Base-by-base conservation (phyloP, 805 yeast genomes). In the Saccharomycopsis oosterbeekiorum region DNA sequence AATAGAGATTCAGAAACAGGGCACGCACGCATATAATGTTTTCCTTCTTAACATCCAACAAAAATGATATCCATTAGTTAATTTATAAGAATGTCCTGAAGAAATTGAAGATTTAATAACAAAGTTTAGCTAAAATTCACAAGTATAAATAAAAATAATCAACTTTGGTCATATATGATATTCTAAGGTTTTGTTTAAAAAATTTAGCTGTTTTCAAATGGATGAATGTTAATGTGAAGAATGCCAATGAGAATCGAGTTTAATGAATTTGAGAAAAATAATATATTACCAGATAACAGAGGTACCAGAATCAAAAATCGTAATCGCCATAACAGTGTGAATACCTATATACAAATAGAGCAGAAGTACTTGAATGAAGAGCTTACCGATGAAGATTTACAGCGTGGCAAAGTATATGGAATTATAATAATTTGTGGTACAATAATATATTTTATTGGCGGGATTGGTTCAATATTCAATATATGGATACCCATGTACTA, bases 391-490 rank as follows among this genome's bases (percentile, higher is more conserved):
- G 53, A 47, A 24, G 53, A 47, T 47, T 47, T 47, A 26, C 24
- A 12, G 12, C 53, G 53, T 15, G 53, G 53, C 2, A 47, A 47
- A 26, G 24, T 24, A 3, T 59, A 59, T 54, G 64, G 64, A 36
- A 42, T 54, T 29, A 41, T 56, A 14, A 41, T 62, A 36, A n/a
- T 59, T 10, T 5, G 15, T 21, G 54, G 60, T 17, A 57, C 60
- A 10, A 37, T 43, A 4, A 17, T 60, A 10, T 62, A 60, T 55
- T 47, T 59, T 17, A 26, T 57, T 6, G 37, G 58, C 9, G 60
- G 65, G 9, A 43, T 62, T 40, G 57, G 55, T 2, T 42, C 65
- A 14, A n/a, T 62, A 21, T 62, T 62, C 50, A 57, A 62, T 36
- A 24, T 62, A n/a, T 57, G 65, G 63, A n/a, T 12, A n/a, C 39